Evolutionary conservation across 805 yeast species (phyloP), one percentile per base, ranked within the genome.

Genomic region (Wickerhamomyces kurtzmanii): DNA sequence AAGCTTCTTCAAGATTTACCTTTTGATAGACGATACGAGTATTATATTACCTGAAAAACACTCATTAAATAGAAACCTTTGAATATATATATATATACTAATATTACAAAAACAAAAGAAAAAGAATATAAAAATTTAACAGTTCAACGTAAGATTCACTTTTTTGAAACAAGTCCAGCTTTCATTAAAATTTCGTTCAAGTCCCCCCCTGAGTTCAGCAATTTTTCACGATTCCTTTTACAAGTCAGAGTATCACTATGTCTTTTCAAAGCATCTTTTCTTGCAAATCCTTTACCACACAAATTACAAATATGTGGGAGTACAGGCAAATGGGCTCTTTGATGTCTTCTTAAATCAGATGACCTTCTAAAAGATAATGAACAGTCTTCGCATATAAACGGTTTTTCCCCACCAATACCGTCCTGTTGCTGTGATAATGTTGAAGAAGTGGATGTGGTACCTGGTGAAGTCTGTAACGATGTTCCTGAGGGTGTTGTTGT

Each of bases 281-380:
- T 57, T 2, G 91, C 89, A 62, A 81, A 81, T 0, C 91, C 87
- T 45, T 81, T 81, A 20, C 83, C 84, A 56, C 93, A 81, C 12
- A 62, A 54, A 5, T 76, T 71, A 51, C 93, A 81, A 26, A 79
- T 71, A 44, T 82, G 77, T 1, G 89, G 87, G 7, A 83, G 69
- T 2, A 77, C 71, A 15, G 74, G 63, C 26, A 77, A 53, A 52
- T 81, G 93, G 23, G 78, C 83, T 44, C 80, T 74, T 41, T 75
- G 82, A 45, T 80, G 91, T 31, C 89, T 62, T 46, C 75, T 75
- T 39, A 79, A 59, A 51, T 79, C 89, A 3, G 77, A 66, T 1
- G 80, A 68, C 21, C 91, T 58, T 29, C 79, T 62, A 49, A 81
- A 81, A 20, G 73, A 65, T 55, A 77, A 56, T 3, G 65, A 49